Base-by-base conservation (phyloP, 2,329 filamentous ascomycete genomes). In the Penicillium polonicum region DNA sequence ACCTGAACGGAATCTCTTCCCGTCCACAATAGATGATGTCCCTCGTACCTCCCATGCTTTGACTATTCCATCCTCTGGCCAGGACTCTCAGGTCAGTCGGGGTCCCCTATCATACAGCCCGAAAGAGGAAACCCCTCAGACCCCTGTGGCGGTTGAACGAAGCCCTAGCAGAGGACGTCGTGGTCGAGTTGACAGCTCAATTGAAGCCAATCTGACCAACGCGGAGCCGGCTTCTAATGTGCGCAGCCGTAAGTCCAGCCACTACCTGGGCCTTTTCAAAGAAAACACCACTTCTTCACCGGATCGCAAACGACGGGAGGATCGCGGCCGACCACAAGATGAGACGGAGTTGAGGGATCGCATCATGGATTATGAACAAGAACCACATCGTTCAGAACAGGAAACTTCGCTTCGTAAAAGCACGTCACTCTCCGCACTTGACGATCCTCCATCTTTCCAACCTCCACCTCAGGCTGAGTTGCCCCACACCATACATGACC, bases 211-310 rank as follows among this genome's bases (percentile, higher is more conserved):
- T 31, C 69, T 88, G 57, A 78, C 84, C 41, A 84, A 84, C 63
- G 76, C 79, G 5, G 85, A 87, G 65, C 78, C 76, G 33, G 72
- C 76, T 29, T 75, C 79, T 27, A 79, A 84, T 64, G 82, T 83
- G 45, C 80, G 85, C 59, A 87, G 84, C 69, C 80, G 85, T 56
- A 88, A 88, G 72, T 84, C 85, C 42, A 87, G 84, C 67, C 85
- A 88, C 66, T 86, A 85, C 65, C 74, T 88, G 52, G 84, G 85
- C 13, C 74, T 88, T 6, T 88, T 88, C 74, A 85, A 85, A 65
- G 84, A 86, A 60, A 85, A 85, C 58, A 83, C 84, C 53, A 78
- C 76, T 7, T 79, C 76, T 6, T 79, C 79, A 25, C 79, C 82
- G 33, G 80, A 82, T 60, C 77, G 80, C 55, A 82, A 81, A 66